phyloP scores from a whole-genome alignment of 2,329 filamentous ascomycete genomes.

The Paecilomyces variotii region DNA sequence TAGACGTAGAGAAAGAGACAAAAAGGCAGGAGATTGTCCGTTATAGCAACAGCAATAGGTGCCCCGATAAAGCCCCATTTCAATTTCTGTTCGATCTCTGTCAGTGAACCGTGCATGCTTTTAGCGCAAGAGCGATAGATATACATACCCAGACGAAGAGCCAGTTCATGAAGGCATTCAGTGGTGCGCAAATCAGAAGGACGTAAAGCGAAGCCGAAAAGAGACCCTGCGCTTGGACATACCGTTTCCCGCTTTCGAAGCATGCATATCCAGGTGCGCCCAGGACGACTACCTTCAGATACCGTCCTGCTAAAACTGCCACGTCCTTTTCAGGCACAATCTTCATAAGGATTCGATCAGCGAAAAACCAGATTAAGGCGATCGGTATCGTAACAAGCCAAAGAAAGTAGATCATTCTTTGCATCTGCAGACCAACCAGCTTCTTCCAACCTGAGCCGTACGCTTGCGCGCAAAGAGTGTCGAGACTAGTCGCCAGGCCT shows the following conservation, averaged over 20 bases:
- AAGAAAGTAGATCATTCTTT: slow-evolving; percentile 73
- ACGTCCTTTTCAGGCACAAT: slow-evolving; percentile 67
- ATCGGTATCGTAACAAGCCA: slow-evolving; percentile 66
- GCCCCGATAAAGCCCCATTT: slow-evolving; percentile 68
- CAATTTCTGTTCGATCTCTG: slow-evolving; percentile 32
- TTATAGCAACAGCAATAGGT: slow-evolving; percentile 67
- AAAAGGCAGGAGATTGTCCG: slow-evolving; percentile 65
- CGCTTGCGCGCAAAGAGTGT: slow-evolving; percentile 88
- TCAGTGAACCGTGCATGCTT: slow-evolving; percentile 5
- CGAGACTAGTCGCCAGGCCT: slow-evolving; percentile 80
- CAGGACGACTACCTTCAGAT: slow-evolving; percentile 60
- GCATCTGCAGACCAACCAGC: slow-evolving; percentile 75
- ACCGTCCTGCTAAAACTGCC: slow-evolving; percentile 62
- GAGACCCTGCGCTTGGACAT: slow-evolving; percentile 78
- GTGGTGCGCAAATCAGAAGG: slow-evolving; percentile 69
- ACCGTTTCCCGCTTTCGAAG: slow-evolving; percentile 78
- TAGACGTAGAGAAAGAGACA: slow-evolving; percentile 67
- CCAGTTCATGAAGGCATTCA: slow-evolving; percentile 77
- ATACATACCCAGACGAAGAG: slow-evolving; percentile 63
- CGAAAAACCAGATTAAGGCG: slow-evolving; percentile 60
- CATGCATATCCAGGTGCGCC: slow-evolving; percentile 68
- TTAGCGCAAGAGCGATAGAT: slow-evolving; percentile 21
- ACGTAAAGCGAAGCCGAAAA: slow-evolving; percentile 78
- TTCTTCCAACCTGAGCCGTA: slow-evolving; percentile 87
- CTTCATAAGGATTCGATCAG: slow-evolving; percentile 54